A percentile compares a stretch with the other conserved stretches of the same genome.
Evolutionary conservation across 345 rosid species (phyloP).

Genomic region (Salix udensis): DNA sequence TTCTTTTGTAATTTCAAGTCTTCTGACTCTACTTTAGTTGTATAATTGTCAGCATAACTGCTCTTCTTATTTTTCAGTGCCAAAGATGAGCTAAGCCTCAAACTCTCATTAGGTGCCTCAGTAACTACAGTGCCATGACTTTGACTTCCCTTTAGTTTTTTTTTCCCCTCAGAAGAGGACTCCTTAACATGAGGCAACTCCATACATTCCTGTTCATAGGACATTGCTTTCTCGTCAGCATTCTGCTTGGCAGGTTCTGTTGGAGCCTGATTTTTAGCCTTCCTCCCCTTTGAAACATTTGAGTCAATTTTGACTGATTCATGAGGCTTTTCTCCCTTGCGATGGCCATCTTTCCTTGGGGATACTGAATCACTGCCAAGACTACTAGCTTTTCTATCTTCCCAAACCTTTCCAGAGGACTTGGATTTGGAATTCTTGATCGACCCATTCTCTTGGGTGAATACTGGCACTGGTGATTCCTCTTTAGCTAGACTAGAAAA

Average conservation of each 20-base stretch:
- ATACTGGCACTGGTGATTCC: conserved; percentile 34
- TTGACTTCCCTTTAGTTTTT: conserved; percentile 48
- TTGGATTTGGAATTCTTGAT: conserved; percentile 45
- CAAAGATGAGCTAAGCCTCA: conserved; percentile 37
- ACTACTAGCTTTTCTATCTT: conserved; percentile 46
- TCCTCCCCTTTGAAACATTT: conserved; percentile 35
- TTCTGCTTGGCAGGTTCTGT: conserved; percentile 42
- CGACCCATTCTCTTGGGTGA: conserved; percentile 36
- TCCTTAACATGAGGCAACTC: conserved; percentile 47
- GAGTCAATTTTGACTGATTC: conserved; percentile 38
- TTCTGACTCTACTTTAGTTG: conserved; percentile 36
- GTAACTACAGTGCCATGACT: conserved; percentile 27
- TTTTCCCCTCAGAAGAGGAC: conserved; percentile 43
- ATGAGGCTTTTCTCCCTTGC: conserved; percentile 39
- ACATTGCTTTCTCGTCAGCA: conserved; percentile 35
- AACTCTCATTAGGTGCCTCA: conserved; percentile 41
- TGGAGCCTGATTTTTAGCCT: conserved; percentile 35
- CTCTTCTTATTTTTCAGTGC: conserved; percentile 47
- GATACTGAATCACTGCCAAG: conserved; percentile 32
- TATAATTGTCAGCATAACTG: conserved; percentile 25
- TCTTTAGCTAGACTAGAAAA: conserved; percentile 38
- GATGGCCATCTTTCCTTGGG: conserved; percentile 42
- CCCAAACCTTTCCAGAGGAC: conserved; percentile 46
- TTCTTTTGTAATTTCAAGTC: conserved; percentile 44
- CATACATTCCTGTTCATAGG: conserved; percentile 36